These are phyloP conservation scores for Nematodospora valgi DNA, from an alignment of 805 yeast species.

Conservation along the genomic window DNA sequence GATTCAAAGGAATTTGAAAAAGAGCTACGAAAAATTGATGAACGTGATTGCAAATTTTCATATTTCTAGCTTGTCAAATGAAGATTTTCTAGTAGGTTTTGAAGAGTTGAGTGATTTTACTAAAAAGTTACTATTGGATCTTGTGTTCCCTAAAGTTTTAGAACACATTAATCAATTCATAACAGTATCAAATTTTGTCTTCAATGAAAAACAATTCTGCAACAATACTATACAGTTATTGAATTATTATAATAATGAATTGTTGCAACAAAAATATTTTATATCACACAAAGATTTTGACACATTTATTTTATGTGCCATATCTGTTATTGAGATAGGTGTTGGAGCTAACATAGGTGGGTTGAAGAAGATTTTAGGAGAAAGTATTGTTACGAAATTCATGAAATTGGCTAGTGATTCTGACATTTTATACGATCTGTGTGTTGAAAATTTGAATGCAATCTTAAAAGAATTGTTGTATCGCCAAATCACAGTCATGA, in stretches of 20 bases:
- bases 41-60: slow-evolving; percentile 34
- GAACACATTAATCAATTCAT: slow-evolving; percentile 34
- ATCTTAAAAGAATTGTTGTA: slow-evolving; percentile 27
- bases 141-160: slow-evolving; percentile 34
- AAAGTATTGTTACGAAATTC: slow-evolving; percentile 24
- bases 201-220: slow-evolving; percentile 29
- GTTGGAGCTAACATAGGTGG: slow-evolving; percentile 7
- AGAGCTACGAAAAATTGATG: slow-evolving; percentile 24
- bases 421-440: slow-evolving; percentile 3
- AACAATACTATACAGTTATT: slow-evolving; percentile 22
- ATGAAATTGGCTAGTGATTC: slow-evolving; percentile 19
- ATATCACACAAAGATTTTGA: slow-evolving; percentile 21
- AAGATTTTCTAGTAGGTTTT: slow-evolving; percentile 21
- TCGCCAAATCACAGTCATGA: slow-evolving; percentile 30
- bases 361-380: slow-evolving; percentile 25
- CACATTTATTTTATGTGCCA: slow-evolving; percentile 24
- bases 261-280: slow-evolving; percentile 24
- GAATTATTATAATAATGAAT: slow-evolving; percentile 25
- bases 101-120: slow-evolving; percentile 32
- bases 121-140: slow-evolving; percentile 27
- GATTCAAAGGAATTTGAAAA: slow-evolving; percentile 11
- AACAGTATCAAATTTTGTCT: slow-evolving; percentile 30
- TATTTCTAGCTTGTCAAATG: slow-evolving; percentile 24
- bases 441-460: slow-evolving; percentile 12
- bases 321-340: slow-evolving; percentile 27